Evolutionary conservation across 495 filamentous ascomycete species (phyloP), one percentile per base, ranked within the genome.

Genomic region (Lasiosphaeriaceae sp.): DNA sequence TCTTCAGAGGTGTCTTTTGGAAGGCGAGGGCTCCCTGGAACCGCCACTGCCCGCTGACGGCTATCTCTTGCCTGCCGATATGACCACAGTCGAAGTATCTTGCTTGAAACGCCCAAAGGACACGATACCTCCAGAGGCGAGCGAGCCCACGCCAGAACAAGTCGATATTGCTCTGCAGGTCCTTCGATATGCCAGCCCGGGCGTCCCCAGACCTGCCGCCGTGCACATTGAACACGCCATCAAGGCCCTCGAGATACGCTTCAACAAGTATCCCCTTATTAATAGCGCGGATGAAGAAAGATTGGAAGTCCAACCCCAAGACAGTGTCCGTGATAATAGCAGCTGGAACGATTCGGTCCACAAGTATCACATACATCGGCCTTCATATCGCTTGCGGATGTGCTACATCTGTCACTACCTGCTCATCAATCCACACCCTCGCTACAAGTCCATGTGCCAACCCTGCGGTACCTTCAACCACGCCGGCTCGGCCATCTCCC

Each of bases 381-480:
- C 54, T 12, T 44, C 45, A 22, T 24, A 20, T 16, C 54, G 54
- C n/a, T 31, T 41, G 5, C 60, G 51, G 1, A 22, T 50, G 26
- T 80, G 76, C 60, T 80, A 80, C 45, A 74, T 78, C 55, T 80
- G 77, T 50, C 58, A 62, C 19, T 71, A 63, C 37, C 37, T 47
- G 20, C 66, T 74, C 47, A 26, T 54, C 1, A 52, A 51, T 26
- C 61, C 64, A 6, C 69, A 78, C 56, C 46, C 45, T 2, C 37
- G 68, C n/a, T 74, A 76, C 48, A 62, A 61, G 2, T 65, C 70
- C 3, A 67, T 79, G 51, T 80, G 77, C 47, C 58, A 51, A 6
- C 66, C 64, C 0, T 80, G 76, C 55, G 77, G 74, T 12, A 52
- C 56, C 0, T 59, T 59, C 45, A 59, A 66, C 37, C 77, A 76